These are phyloP conservation scores for Xylaria sp. DNA, from an alignment of 2,329 filamentous ascomycete species.

Conservation along the genomic window DNA sequence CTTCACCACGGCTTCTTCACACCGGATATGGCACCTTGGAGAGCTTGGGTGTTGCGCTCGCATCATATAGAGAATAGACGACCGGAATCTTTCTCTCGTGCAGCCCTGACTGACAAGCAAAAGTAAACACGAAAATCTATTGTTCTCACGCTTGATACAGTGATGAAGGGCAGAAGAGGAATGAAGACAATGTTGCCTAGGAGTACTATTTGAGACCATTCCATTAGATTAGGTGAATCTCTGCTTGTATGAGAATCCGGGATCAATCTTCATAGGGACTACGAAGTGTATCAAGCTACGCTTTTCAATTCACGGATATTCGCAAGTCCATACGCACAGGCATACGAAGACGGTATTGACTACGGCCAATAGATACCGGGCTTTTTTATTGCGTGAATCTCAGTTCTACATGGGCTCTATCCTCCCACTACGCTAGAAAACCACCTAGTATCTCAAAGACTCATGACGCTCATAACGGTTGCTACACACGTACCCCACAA, in stretches of 20 bases:
- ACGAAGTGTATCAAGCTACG: not conserved
- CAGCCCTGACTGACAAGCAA: not conserved
- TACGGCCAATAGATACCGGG: not conserved
- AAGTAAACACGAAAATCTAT: not conserved
- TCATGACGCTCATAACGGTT: conserved; percentile 23
- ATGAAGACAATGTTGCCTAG: not conserved
- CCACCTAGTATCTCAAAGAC: conserved; percentile 29
- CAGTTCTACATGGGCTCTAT: not conserved
- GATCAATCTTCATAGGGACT: not conserved
- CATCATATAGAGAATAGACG: conserved; percentile 30
- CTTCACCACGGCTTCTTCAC: conserved; percentile 7
- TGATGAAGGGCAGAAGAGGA: too few relatives aligned
- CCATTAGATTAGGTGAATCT: not conserved
- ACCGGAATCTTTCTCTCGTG: conserved; percentile 15
- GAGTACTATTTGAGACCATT: not conserved
- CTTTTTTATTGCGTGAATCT: not conserved
- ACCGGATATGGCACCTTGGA: conserved; percentile 10
- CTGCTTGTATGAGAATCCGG: not conserved
- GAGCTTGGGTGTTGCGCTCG: not conserved
- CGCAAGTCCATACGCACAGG: not conserved
- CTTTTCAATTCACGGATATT: not conserved
- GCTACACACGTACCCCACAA: conserved; percentile 6
- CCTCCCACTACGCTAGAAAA: not conserved
- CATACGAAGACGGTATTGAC: not conserved
- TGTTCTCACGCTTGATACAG: not conserved